Conservation (phyloP, 2,329 filamentous ascomycete genomes). For the Penicillium olsonii region DNA sequence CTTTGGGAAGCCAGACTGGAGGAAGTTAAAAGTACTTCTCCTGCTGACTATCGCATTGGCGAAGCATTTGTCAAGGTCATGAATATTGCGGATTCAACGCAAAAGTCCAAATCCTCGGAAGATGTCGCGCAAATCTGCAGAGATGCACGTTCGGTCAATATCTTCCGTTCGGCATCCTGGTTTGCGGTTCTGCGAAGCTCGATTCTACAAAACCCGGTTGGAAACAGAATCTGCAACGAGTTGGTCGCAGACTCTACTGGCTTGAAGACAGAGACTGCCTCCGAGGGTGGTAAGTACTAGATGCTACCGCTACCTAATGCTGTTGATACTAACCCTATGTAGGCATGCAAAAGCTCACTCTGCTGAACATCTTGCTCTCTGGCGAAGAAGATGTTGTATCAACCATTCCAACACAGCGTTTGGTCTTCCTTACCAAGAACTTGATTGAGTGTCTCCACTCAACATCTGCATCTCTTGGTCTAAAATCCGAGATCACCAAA, state of each 20-base stretch:
- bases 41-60: conserved; percentile 41
- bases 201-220: conserved; percentile 49
- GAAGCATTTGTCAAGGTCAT: conserved; percentile 45
- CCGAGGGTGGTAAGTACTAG: conserved; percentile 42
- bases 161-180: conserved; percentile 50
- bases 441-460: conserved; percentile 71
- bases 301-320: background rate
- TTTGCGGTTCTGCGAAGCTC: conserved; percentile 52
- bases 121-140: conserved; percentile 38
- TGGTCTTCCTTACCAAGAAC: conserved; percentile 81
- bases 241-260: conserved; percentile 61
- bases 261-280: conserved; percentile 47
- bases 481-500: conserved; percentile 44
- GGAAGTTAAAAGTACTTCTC: conserved; percentile 30
- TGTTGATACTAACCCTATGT: conserved; percentile 13
- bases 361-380: conserved; percentile 57
- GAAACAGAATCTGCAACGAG: conserved; percentile 60
- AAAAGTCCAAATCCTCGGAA: conserved; percentile 30
- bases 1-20: conserved; percentile 42
- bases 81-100: conserved; percentile 32
- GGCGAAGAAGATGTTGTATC: conserved; percentile 51
- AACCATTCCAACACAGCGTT: conserved; percentile 59
- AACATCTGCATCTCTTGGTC: conserved; percentile 49
- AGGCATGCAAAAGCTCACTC: conserved; percentile 53
- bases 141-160: conserved; percentile 41